Evolutionary conservation across 2,329 filamentous ascomycete species (phyloP), one percentile per base, ranked within the genome.

Genomic region (Epichloe brachyelytri): DNA sequence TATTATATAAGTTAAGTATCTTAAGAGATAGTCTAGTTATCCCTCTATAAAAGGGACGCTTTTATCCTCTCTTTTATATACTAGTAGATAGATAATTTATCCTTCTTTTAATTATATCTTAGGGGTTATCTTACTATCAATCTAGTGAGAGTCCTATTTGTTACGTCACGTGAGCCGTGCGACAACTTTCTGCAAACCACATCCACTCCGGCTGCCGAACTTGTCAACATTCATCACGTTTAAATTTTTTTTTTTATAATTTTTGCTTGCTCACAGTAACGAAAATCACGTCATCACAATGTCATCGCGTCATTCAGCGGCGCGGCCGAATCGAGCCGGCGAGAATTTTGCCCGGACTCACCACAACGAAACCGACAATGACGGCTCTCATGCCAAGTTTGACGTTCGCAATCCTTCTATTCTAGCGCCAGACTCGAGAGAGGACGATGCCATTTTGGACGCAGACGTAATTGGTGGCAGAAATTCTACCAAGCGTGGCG

Each of bases 381-480:
- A 65, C 49, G 68, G 70, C 44, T 94, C 94, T 66, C 90, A 89
- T 63, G 85, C 88, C 53, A 88, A 87, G 62, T 98, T 98, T 68
- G 93, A 98, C 67, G 74, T 93, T 49, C 88, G 93, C 57, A 97
- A 98, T 64, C 93, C 93, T 3, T 95, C 90, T 15, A 89, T 87
- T 1, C 79, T 98, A 4, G 91, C 88, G 2, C 83, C 90, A 1
- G 88, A 94, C 64, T 85, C 82, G 2, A 78, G 79, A 2, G 85
- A 85, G 56, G 81, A 70, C 20, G 75, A 89, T 59, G 80, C 81
- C 0, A 78, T 91, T 30, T 78, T 98, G 8, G 88, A 95, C 48
- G 88, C 90, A 20, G 93, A 97, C 63, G 90, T 96, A 39, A 96
- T 97, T 57, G 89, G 90, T 15, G 86, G 83, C 2, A 76, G 80